Conservation (phyloP, 2,329 filamentous ascomycete genomes). For the Pestalotiopsis sp. region DNA sequence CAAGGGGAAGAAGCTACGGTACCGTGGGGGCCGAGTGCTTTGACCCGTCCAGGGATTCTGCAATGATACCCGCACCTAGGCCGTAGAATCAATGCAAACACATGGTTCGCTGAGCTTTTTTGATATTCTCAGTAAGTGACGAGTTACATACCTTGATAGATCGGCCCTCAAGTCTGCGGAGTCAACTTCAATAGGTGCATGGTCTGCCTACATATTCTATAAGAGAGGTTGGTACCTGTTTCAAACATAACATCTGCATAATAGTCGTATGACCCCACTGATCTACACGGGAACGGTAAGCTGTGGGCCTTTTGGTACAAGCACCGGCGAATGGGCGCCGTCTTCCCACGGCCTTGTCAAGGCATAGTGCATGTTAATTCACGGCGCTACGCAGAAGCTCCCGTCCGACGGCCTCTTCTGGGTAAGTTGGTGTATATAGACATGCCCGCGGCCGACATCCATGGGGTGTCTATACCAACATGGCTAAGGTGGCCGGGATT, state of each 20-base stretch:
- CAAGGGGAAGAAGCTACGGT: background rate
- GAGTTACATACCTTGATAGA: background rate
- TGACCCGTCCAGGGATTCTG: background rate
- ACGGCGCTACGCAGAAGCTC: background rate
- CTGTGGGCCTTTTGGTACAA: background rate
- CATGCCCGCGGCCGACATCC: background rate
- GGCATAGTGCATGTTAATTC: background rate
- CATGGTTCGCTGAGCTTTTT: background rate
- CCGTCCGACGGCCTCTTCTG: background rate
- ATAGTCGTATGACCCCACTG: background rate
- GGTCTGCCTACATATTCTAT: background rate
- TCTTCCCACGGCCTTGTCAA: background rate
- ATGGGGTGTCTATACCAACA: background rate
- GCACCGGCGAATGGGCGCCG: background rate
- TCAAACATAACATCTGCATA: background rate
- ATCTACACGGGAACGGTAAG: background rate
- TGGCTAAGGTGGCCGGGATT: background rate
- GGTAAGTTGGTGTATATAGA: background rate
- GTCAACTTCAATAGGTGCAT: background rate
- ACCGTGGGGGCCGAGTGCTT: background rate
- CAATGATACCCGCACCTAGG: background rate
- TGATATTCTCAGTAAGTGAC: background rate
- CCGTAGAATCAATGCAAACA: background rate
- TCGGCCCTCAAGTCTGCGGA: background rate
- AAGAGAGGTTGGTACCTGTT: background rate